Evolutionary conservation across 2,329 filamentous ascomycete genomes (phyloP).

Genomic region (Fusarium annulatum): DNA sequence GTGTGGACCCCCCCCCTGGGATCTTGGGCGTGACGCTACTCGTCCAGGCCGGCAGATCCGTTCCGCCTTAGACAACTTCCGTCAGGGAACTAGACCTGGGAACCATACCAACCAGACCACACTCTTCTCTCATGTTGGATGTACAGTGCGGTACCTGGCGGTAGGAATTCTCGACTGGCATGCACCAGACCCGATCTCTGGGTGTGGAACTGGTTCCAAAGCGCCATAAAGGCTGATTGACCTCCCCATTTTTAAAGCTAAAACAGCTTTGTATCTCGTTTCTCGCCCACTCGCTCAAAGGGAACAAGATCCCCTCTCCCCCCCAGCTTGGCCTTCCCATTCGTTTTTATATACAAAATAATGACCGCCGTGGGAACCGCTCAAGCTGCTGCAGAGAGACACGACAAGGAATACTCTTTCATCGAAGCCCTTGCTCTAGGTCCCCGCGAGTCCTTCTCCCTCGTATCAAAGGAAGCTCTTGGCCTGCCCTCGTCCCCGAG

Average conservation of each 20-base stretch:
- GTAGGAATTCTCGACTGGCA: conserved; percentile 3
- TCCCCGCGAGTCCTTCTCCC: conserved; percentile 42
- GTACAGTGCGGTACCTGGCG: conserved; percentile 25
- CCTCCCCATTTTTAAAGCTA: conserved; percentile 19
- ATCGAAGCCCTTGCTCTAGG: conserved; percentile 47
- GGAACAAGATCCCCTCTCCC: conserved; percentile 15
- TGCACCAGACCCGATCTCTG: conserved; percentile 8
- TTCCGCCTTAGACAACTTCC: conserved; percentile 33
- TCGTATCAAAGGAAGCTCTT: conserved; percentile 45
- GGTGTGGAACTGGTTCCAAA: background rate
- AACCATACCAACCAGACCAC: background rate
- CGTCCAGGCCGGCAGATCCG: conserved; percentile 39
- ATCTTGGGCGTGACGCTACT: conserved; percentile 17
- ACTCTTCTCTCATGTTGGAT: background rate
- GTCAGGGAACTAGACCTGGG: conserved; percentile 11
- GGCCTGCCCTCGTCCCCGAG: conserved; percentile 35
- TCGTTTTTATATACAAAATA: conserved; percentile 27
- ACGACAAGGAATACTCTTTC: conserved; percentile 48
- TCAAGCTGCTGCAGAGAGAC: conserved; percentile 28
- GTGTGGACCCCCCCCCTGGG: conserved; percentile 13
- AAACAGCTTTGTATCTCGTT: background rate
- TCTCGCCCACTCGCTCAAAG: background rate
- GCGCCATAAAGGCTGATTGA: conserved; percentile 44
- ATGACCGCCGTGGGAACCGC: conserved; percentile 39
- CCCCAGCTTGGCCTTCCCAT: background rate